These are phyloP conservation scores for Cercospora sesami DNA, from an alignment of 2,329 filamentous ascomycete species.

Conservation along the genomic window DNA sequence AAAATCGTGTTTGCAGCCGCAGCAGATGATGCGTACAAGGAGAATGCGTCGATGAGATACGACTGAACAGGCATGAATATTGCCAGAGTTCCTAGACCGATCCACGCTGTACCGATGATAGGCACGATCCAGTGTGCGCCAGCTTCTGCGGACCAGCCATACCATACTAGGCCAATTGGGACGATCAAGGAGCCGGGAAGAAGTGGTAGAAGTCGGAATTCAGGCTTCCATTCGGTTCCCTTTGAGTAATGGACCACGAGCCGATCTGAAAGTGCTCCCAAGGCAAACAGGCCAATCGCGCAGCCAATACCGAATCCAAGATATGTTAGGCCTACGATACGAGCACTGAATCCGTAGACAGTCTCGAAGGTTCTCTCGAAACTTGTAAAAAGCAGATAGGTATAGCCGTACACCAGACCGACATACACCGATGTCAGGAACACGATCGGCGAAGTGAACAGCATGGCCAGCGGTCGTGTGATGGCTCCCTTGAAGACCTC, in stretches of 20 bases:
- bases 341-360: conserved; percentile 43
- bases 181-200: conserved; percentile 27
- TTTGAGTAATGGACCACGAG: conserved; percentile 29
- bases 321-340: conserved; percentile 45
- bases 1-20: conserved; percentile 66
- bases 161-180: conserved; percentile 36
- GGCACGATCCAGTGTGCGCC: conserved; percentile 33
- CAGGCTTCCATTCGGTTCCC: conserved; percentile 49
- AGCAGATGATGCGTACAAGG: conserved; percentile 60
- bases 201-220: conserved; percentile 40
- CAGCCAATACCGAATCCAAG: conserved; percentile 45
- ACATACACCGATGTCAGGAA: conserved; percentile 50
- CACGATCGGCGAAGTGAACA: conserved; percentile 50
- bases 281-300: conserved; percentile 34
- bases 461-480: conserved; percentile 55
- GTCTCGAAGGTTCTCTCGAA: conserved; percentile 46
- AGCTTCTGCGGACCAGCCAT: conserved; percentile 36
- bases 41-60: conserved; percentile 66
- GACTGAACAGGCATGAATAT: conserved; percentile 32
- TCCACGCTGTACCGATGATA: conserved; percentile 32
- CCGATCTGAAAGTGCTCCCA: conserved; percentile 28
- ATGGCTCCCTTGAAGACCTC: conserved; percentile 47
- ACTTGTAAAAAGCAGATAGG: conserved; percentile 44
- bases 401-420: conserved; percentile 48
- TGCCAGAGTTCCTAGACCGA: conserved; percentile 33